Base-by-base conservation (phyloP, 1,284 basidiomycete genomes). In the Austropuccinia psidii region DNA sequence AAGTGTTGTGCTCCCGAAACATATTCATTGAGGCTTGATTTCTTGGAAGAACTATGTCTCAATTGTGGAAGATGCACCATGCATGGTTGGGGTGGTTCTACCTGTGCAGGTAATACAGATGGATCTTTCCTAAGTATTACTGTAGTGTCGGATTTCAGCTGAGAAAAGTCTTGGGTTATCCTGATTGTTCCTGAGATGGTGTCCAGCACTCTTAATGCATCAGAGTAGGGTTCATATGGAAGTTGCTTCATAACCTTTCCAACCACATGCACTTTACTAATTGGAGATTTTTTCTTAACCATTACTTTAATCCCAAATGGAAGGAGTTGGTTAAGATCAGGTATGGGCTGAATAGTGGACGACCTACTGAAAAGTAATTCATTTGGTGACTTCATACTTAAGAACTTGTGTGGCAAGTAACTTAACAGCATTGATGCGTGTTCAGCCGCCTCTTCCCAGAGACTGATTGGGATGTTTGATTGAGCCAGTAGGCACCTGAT, bases 121-220 rank as follows among this genome's bases (percentile, higher is more conserved):
- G n/a, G 27, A n/a, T 24, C 27, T 49, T 66, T 66, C 1, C 17
- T 37, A 11, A 66, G 2, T 21, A 49, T 8, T 0, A 33, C 35
- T 6, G 29, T 17, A 54, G 47, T 37, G 27, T 29, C 33, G n/a
- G 50, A 66, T 4, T 17, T 29, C 21, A 66, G n/a, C n/a, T n/a
- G n/a, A n/a, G n/a, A n/a, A n/a, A 31, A 66, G 27, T 66, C 64
- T 15, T 49, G 24, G 50, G 47, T 66, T 17, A 66, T 66, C 2
- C 50, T 31, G 4, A 54, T 54, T 4, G 11, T 27, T 6, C 49
- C 31, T 17, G 24, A 33, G 17, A 19, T 24, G 3, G 50, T 24
- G 29, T 66, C 27, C 15, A 66, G 52, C 17, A 66, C 50, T 8
- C 64, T 29, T 21, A 50, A 19, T 35, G 64, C 47, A 66, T 66